Percentiles rank a stretch among this genome's conserved stretches.
Evolutionary conservation across 116 monocot genomes (phyloP).

Genomic region (Dioscorea cayenensis): DNA sequence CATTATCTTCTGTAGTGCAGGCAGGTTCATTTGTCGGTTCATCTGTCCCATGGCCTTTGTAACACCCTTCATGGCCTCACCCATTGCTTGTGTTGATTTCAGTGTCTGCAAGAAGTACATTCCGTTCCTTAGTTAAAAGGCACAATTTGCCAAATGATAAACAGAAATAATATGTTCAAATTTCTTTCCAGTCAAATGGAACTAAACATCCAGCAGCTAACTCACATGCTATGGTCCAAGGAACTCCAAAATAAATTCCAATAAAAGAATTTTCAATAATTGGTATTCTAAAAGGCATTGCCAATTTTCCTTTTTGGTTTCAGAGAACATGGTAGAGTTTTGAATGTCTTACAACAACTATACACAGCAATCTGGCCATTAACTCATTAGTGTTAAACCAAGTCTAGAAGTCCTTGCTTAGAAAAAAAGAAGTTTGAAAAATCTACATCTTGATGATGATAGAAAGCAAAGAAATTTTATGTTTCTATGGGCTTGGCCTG

Average conservation of each 20-base stretch:
- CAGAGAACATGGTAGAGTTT: no score
- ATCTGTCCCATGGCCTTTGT: slow-evolving; percentile 66
- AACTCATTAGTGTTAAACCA: no score
- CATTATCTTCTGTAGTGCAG: slow-evolving; percentile 67
- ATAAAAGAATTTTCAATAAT: neutral
- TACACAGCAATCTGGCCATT: no score
- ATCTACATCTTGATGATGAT: no score
- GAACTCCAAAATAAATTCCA: neutral
- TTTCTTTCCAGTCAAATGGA: no score
- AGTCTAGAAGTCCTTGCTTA: no score
- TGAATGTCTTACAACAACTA: no score
- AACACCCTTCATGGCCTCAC: slow-evolving; percentile 68
- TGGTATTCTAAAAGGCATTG: neutral
- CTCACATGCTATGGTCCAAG: neutral
- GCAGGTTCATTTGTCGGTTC: slow-evolving; percentile 63
- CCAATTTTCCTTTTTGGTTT: no score
- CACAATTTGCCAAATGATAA: neutral
- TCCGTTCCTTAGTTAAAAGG: neutral
- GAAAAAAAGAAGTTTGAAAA: no score
- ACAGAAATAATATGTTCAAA: neutral
- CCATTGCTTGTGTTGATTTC: slow-evolving; percentile 71
- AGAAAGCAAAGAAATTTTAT: no score
- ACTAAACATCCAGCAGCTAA: neutral
- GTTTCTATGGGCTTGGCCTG: no score
- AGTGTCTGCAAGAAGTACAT: slow-evolving; percentile 28